Base-by-base conservation (phyloP, 139 green algal genomes). In the Micractinium sp. region DNA sequence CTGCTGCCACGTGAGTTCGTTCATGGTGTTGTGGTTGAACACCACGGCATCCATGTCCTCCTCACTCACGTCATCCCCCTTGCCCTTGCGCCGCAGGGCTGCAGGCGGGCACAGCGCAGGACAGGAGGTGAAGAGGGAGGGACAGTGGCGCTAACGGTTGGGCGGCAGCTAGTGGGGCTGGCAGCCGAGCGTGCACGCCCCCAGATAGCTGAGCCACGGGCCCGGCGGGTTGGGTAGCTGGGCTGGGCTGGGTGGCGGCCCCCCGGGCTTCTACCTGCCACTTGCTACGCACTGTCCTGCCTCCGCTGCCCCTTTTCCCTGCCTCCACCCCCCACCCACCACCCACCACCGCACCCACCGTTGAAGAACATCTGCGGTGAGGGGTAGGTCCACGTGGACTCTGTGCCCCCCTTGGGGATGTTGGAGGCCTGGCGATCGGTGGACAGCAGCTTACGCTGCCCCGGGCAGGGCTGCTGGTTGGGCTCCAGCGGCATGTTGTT, bases 351-450 rank as follows among this genome's bases (percentile, higher is more conserved):
- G 39, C n/a, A 41, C 93, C 74, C 88, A 97, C 96, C 95, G 90
- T 99, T 99, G 92, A 96, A 99, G 66, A 99, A 98, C 97, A 99
- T 99, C 88, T 99, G 97, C 15, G 97, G 96, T 31, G 96, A 98
- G 15, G 97, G 97, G 85, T 98, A 99, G 0, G 94, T 41, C 97
- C 97, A 99, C 1, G 95, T 98, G 36, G 29, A 76, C 0, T 94
- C 88, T 36, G 96, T 98, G 56, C 97, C 97, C 56, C 96, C 95
- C 88, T 99, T 99, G 33, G 97, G 97, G 75, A 99, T 99, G 56
- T 77, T 98, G 27, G 93, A 97, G 13, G 83, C 41, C 5, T 95
- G 82, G 9, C 97, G 89, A 1, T 96, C 91, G 1, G 93, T 97
- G 53, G 96, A 96, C 7, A 99, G 93, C 0, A 93, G 92, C 85